phyloP scores from a whole-genome alignment of 2,329 filamentous ascomycete genomes.

The Exophiala dermatitidis region DNA sequence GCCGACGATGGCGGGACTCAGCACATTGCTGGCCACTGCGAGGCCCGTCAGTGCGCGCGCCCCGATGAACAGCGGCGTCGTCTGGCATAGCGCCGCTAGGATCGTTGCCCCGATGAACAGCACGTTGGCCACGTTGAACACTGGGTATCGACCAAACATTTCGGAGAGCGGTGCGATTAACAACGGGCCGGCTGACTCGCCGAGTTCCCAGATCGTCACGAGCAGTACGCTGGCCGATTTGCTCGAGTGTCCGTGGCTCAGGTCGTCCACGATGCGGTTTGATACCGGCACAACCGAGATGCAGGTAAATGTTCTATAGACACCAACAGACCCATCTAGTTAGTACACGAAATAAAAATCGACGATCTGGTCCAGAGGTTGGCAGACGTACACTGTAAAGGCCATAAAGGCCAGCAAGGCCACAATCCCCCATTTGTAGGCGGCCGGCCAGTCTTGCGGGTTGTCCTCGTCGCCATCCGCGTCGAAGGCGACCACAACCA shows the following conservation, averaged over 20 bases:
- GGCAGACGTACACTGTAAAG: slow-evolving; percentile 20
- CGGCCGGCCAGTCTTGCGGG: slow-evolving; percentile 24
- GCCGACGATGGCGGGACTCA: slow-evolving; percentile 57
- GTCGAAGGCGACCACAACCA: slow-evolving; percentile 24
- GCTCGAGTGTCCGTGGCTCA: slow-evolving; percentile 32
- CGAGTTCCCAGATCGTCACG: slow-evolving; percentile 45
- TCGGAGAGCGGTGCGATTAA: slow-evolving; percentile 43
- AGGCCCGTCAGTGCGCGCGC: slow-evolving; percentile 40
- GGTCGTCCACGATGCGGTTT: slow-evolving; percentile 45
- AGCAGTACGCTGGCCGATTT: slow-evolving; percentile 46
- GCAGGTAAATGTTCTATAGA: slow-evolving; percentile 51
- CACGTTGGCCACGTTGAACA: slow-evolving; percentile 37
- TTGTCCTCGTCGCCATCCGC: slow-evolving; percentile 25
- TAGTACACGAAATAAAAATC: too few relatives aligned
- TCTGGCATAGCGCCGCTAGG: slow-evolving; percentile 36
- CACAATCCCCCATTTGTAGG: slow-evolving; percentile 25
- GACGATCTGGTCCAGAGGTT: too few relatives aligned
- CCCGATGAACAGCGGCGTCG: slow-evolving; percentile 36
- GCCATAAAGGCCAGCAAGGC: slow-evolving; percentile 24
- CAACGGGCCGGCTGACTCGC: slow-evolving; percentile 42
- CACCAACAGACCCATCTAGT: not conserved
- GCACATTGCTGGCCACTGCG: slow-evolving; percentile 46
- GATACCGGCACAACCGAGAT: slow-evolving; percentile 51
- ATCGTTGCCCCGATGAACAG: slow-evolving; percentile 41
- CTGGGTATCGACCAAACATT: slow-evolving; percentile 36